Evolutionary conservation across 2,329 filamentous ascomycete species (phyloP), one percentile per base, ranked within the genome.

Genomic region (Trichoderma semiorbis): DNA sequence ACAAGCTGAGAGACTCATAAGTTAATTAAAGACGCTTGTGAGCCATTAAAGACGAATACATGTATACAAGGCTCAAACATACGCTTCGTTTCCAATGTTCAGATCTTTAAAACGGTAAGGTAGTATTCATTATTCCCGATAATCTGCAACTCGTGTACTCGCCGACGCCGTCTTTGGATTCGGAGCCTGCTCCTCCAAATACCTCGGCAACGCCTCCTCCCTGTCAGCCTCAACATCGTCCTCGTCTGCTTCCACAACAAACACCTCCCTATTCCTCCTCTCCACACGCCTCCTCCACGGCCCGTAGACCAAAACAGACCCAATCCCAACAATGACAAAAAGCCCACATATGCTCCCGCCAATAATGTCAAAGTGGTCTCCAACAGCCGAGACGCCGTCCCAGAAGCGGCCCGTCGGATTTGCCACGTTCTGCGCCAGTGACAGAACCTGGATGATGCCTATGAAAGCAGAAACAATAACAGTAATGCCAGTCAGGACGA

Each of bases 401-500:
- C 96, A 98, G 81, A 98, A 98, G n/a, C 80, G 81, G 0, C 94
- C 94, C 18, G 86, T 69, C 0, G 93, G 92, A 68, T 92, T 85
- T 0, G 92, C 91, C 0, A 95, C 91, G 76, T 95, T 93, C 69
- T 93, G 84, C 2, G 94, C 86, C 11, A 98, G 85, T 2, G 90
- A 94, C 12, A 98, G 84, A 0, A 97, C 83, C 80, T 99, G 96
- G 28, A 98, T 87, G 18, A 92, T 85, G 26, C 95, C 95, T 75
- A 98, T 97, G 32, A 96, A 91, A 3, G 93, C 88, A 1, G 94
- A 93, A 0, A 97, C 94, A 5, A 92, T 83, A 28, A 97, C 92
- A 0, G 94, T 98, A 66, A 97, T 89, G 3, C 88, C 89, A 0
- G 94, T 97, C 32, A 97, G 86, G 0, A 97, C 92, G 75, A 95